A percentile compares a stretch with the other conserved stretches of the same genome.
These are phyloP conservation scores for Glomus cerebriforme DNA, from an alignment of 192 early-diverging fungal species.

Conservation along the genomic window DNA sequence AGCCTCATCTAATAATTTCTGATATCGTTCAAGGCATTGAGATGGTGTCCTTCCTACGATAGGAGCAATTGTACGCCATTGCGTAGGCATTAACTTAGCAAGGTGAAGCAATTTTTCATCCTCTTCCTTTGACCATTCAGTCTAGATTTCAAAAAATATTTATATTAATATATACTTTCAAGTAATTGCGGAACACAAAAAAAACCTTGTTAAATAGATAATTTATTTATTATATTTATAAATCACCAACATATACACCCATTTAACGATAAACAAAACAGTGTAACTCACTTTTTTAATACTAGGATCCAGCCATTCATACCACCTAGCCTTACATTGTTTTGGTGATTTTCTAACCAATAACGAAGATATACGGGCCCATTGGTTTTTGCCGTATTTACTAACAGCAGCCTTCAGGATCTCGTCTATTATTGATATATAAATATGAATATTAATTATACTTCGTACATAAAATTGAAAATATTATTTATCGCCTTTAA, in stretches of 20 bases:
- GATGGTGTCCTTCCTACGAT: slow-evolving; percentile 96
- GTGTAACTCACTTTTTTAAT: slow-evolving; percentile 84
- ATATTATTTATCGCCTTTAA: slow-evolving; percentile 83
- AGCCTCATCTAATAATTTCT: slow-evolving; percentile 93
- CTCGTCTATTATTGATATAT: slow-evolving; percentile 53
- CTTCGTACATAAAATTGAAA: slow-evolving; percentile 77
- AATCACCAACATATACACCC: too few relatives aligned
- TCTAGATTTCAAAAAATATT: slow-evolving; percentile 46
- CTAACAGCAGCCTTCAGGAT: slow-evolving; percentile 88
- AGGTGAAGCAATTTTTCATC: slow-evolving; percentile 97
- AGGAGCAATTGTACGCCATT: slow-evolving; percentile 98
- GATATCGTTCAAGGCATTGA: slow-evolving; percentile 97
- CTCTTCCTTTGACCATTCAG: slow-evolving; percentile 98
- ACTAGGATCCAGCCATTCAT: slow-evolving; percentile 98
- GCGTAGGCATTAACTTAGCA: slow-evolving; percentile 98
- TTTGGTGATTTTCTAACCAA: slow-evolving; percentile 94
- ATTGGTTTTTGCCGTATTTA: slow-evolving; percentile 99
- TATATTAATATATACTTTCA: too few relatives aligned
- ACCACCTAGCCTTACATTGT: slow-evolving; percentile 99
- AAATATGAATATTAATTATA: slow-evolving; percentile 81
- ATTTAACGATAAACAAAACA: background rate
- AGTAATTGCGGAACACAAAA: background rate
- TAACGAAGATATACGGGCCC: slow-evolving; percentile 96
- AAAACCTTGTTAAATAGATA: too few relatives aligned
- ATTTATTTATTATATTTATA: too few relatives aligned